These are phyloP conservation scores for Leishmania tropica DNA, from an alignment of 208 protist genomes.

Conservation along the genomic window DNA sequence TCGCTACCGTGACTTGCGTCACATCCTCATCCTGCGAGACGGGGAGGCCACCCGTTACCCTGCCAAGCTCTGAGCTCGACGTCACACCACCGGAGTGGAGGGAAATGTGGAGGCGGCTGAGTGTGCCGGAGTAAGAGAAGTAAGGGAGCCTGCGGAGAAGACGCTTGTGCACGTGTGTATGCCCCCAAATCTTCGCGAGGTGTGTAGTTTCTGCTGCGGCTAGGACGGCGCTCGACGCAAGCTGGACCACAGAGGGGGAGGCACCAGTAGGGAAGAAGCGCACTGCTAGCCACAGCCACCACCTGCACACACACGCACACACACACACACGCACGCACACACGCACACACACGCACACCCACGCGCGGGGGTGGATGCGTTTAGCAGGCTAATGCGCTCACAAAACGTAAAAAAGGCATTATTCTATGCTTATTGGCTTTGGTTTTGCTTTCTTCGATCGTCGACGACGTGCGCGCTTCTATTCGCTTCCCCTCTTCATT, in stretches of 20 bases:
- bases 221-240: neutral
- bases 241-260: neutral
- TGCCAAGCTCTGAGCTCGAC: constrained; percentile 43
- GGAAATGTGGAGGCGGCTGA: neutral
- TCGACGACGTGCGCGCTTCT: neutral
- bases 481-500: neutral
- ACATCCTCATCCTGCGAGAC: constrained; percentile 81
- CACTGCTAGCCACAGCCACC: neutral
- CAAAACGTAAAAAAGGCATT: neutral
- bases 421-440: too few relatives aligned
- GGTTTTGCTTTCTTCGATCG: neutral
- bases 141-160: neutral
- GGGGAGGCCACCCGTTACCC: constrained; percentile 64
- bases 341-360: too few relatives aligned
- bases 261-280: neutral
- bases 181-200: neutral
- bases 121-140: neutral
- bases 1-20: constrained; percentile 75
- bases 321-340: too few relatives aligned
- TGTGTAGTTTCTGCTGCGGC: neutral
- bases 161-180: neutral
- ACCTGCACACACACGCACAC: too few relatives aligned
- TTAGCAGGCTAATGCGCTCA: neutral
- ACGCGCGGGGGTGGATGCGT: too few relatives aligned
- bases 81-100: too few relatives aligned